These are phyloP conservation scores for Dionaea muscipula DNA, from an alignment of 179 eudicot species.

Conservation along the genomic window DNA sequence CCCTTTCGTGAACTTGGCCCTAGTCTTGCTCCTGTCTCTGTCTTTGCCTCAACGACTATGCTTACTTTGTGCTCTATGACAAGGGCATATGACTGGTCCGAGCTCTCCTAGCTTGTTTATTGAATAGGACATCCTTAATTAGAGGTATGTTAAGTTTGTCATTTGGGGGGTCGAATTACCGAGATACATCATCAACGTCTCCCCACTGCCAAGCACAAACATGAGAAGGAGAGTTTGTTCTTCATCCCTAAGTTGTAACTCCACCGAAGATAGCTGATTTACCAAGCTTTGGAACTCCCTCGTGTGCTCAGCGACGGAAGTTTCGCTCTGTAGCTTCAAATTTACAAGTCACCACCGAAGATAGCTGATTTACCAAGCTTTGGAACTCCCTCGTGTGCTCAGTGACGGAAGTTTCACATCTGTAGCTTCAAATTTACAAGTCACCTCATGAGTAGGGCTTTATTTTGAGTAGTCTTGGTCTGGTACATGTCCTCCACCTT, in stretches of 20 bases:
- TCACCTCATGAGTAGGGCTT: not conserved
- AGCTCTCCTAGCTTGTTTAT: not conserved
- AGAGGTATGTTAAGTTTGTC: not conserved
- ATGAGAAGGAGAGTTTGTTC: not conserved
- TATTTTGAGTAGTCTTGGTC: not conserved
- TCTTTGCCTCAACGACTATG: not conserved
- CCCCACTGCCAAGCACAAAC: not conserved
- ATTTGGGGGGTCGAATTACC: not conserved
- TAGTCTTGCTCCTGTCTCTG: no score
- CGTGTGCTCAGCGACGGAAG: not conserved
- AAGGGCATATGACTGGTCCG: not conserved
- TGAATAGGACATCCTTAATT: not conserved
- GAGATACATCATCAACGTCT: not conserved
- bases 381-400: no score
- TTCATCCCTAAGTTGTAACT: not conserved
- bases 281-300: not conserved
- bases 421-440: no score
- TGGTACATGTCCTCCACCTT: slow-evolving; percentile 1
- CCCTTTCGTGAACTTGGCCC: no score
- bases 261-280: not conserved
- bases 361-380: no score
- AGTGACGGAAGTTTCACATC: no score
- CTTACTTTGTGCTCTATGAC: not conserved
- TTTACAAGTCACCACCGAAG: no score
- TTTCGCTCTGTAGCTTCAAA: not conserved